These are phyloP conservation scores for Saccharomycopsis vini DNA, from an alignment of 805 yeast species.

Conservation along the genomic window DNA sequence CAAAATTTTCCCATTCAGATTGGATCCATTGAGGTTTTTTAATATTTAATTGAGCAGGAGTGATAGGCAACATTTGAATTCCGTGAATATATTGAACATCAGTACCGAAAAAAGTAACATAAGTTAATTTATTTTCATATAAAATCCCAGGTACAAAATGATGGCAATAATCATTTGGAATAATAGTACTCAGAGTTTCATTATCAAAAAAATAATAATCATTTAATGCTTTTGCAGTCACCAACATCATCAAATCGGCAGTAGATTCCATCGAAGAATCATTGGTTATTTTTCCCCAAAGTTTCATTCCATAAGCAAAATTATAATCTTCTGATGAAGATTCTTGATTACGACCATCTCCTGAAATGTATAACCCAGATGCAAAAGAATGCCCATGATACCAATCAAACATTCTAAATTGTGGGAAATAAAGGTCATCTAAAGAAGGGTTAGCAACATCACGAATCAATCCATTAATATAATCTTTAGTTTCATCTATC, in stretches of 20 bases:
- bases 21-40: conserved; percentile 43
- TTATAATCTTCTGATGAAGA: conserved; percentile 66
- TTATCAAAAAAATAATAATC: conserved; percentile 54
- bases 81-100: conserved; percentile 61
- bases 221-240: conserved; percentile 46
- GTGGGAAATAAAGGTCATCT: conserved; percentile 50
- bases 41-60: conserved; percentile 54
- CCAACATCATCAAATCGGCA: conserved; percentile 48
- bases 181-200: conserved; percentile 37
- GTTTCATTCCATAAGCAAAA: conserved; percentile 55
- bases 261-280: conserved; percentile 43
- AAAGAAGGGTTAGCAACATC: conserved; percentile 59
- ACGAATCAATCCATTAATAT: conserved; percentile 53
- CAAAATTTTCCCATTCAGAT: conserved; percentile 51
- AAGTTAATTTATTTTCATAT: conserved; percentile 64
- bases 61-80: conserved; percentile 69
- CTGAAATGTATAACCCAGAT: conserved; percentile 49
- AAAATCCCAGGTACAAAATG: conserved; percentile 63
- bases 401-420: conserved; percentile 60
- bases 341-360: conserved; percentile 66
- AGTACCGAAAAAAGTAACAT: conserved; percentile 63
- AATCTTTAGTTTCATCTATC: conserved; percentile 38
- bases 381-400: conserved; percentile 72
- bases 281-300: conserved; percentile 57
- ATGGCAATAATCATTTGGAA: conserved; percentile 41